Conservation (phyloP, 2,329 filamentous ascomycete genomes). For the Aspergillus phoenicis region DNA sequence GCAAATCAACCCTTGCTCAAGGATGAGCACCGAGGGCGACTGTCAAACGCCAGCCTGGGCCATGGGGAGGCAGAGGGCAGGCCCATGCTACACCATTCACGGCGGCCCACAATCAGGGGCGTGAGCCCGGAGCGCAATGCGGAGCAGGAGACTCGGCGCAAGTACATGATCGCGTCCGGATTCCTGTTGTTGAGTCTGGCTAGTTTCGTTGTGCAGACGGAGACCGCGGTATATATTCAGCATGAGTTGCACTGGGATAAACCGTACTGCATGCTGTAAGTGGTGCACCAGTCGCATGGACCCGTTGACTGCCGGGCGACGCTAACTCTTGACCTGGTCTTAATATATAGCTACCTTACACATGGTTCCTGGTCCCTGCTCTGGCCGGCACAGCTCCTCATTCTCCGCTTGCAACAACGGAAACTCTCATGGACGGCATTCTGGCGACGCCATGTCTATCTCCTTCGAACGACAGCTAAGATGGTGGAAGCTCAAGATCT, state of each 20-base stretch:
- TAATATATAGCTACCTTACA: constrained; percentile 68
- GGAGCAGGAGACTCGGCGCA: constrained; percentile 69
- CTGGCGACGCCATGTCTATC: constrained; percentile 72
- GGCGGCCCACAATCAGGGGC: constrained; percentile 73
- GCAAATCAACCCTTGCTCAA: constrained; percentile 59
- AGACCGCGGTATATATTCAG: constrained; percentile 94
- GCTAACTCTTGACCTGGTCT: neutral
- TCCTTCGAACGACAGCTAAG: constrained; percentile 68
- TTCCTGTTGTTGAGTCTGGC: constrained; percentile 82
- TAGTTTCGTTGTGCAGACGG: constrained; percentile 90
- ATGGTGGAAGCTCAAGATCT: constrained; percentile 85
- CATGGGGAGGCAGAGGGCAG: constrained; percentile 37
- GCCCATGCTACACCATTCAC: constrained; percentile 48
- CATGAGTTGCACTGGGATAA: constrained; percentile 92
- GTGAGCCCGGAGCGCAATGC: constrained; percentile 69
- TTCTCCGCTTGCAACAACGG: constrained; percentile 78
- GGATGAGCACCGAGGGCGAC: constrained; percentile 45
- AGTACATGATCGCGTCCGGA: constrained; percentile 83
- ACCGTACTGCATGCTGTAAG: constrained; percentile 97
- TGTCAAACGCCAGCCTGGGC: constrained; percentile 33
- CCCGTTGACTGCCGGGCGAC: neutral
- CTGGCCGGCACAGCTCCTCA: constrained; percentile 80
- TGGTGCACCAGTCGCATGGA: constrained; percentile 16
- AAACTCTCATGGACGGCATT: constrained; percentile 79
- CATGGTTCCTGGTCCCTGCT: constrained; percentile 91